These are phyloP conservation scores for Ganoderma sinense DNA, from an alignment of 1,284 basidiomycete genomes.

Conservation along the genomic window DNA sequence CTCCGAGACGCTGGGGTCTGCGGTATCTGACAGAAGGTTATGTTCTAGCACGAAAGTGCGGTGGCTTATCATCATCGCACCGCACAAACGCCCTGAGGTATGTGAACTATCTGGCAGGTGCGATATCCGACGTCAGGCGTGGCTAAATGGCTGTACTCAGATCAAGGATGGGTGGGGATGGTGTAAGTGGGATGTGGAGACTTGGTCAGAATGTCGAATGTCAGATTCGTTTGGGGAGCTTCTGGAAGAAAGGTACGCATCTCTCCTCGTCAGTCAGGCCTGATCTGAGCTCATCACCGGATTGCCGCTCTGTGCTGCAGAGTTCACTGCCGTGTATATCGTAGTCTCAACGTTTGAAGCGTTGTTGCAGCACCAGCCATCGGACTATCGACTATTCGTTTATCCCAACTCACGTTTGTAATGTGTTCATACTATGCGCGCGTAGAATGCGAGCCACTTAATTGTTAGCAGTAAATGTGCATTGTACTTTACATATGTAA, in stretches of 20 bases:
- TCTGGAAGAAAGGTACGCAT: slow-evolving; percentile 60
- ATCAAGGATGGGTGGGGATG: slow-evolving; percentile 81
- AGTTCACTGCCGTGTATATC: slow-evolving; percentile 57
- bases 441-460: background rate
- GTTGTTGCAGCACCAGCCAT: background rate
- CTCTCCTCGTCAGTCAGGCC: background rate
- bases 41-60: slow-evolving; percentile 54
- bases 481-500: background rate
- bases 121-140: background rate
- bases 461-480: background rate
- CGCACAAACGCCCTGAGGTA: slow-evolving; percentile 81
- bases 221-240: slow-evolving; percentile 53
- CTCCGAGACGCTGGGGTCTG: background rate
- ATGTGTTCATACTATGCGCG: background rate
- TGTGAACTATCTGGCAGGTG: background rate
- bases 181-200: slow-evolving; percentile 69
- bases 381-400: background rate
- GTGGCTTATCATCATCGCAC: slow-evolving; percentile 75
- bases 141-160: slow-evolving; percentile 41
- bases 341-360: slow-evolving; percentile 34
- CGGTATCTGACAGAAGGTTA: background rate
- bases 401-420: background rate
- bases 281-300: background rate
- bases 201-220: slow-evolving; percentile 57
- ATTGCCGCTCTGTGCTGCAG: slow-evolving; percentile 33